These are phyloP conservation scores for Heritiera littoralis DNA, from an alignment of 345 rosid genomes.

Conservation along the genomic window DNA sequence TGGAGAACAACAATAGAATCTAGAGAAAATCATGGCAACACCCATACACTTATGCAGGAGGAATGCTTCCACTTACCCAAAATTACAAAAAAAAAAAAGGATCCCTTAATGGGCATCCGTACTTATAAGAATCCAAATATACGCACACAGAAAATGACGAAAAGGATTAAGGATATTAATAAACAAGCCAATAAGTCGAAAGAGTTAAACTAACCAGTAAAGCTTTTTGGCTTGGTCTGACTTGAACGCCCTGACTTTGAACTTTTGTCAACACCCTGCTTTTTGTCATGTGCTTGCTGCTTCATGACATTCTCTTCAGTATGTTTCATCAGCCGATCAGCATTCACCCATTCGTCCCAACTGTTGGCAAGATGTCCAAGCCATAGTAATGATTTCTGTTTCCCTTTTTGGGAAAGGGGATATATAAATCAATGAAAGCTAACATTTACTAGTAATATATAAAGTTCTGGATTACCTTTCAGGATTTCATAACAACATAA, in stretches of 20 bases:
- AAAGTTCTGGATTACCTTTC: slow-evolving; percentile 18
- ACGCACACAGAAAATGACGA: slow-evolving; percentile 1
- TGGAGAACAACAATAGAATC: not conserved
- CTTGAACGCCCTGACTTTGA: slow-evolving; percentile 63
- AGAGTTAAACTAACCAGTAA: slow-evolving; percentile 46
- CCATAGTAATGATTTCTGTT: slow-evolving; percentile 28
- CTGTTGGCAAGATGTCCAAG: slow-evolving; percentile 62
- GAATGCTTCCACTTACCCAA: not conserved
- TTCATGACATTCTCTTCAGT: slow-evolving; percentile 67
- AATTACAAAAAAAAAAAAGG: not conserved
- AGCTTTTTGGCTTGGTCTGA: slow-evolving; percentile 59
- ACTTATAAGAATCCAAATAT: not conserved
- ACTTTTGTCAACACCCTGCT: slow-evolving; percentile 61
- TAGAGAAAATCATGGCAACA: not conserved
- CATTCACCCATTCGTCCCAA: slow-evolving; percentile 97
- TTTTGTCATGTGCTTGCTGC: slow-evolving; percentile 63
- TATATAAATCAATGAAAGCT: slow-evolving; percentile 36
- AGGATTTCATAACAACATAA: not conserved
- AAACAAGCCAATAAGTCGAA: slow-evolving; percentile 16
- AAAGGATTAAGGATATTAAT: slow-evolving; percentile 3
- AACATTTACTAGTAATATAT: slow-evolving; percentile 17
- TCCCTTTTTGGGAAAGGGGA: slow-evolving; percentile 34
- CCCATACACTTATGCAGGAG: not conserved
- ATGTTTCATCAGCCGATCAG: slow-evolving; percentile 64
- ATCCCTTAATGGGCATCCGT: not conserved